These are phyloP conservation scores for Cornus florida DNA, from an alignment of 148 eudicot genomes.

Conservation along the genomic window DNA sequence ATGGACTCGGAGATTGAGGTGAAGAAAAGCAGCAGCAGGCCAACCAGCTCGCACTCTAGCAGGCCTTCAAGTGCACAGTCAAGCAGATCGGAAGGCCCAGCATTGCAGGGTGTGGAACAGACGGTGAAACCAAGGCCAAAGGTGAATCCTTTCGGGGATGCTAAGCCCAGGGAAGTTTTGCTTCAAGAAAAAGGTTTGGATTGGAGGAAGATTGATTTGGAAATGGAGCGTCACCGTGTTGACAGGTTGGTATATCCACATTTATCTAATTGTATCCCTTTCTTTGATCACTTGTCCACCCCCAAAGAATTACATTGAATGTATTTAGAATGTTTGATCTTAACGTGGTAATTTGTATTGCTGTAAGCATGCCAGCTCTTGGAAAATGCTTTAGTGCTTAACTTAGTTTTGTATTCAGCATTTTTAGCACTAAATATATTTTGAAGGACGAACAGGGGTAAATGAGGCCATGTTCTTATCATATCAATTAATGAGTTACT, in stretches of 20 bases:
- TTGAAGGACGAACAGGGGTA: no score
- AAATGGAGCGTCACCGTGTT: slow-evolving; percentile 70
- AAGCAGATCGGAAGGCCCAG: slow-evolving; percentile 33
- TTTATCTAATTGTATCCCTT: background rate
- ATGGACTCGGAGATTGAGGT: slow-evolving; percentile 66
- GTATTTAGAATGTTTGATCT: background rate
- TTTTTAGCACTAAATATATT: no score
- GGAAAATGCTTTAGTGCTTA: background rate
- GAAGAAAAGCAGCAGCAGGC: slow-evolving; percentile 74
- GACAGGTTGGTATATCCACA: slow-evolving; percentile 50
- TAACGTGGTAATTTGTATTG: background rate
- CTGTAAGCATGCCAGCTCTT: background rate
- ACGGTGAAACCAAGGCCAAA: slow-evolving; percentile 54
- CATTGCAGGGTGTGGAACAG: slow-evolving; percentile 30
- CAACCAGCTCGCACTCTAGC: slow-evolving; percentile 68
- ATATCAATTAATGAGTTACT: no score
- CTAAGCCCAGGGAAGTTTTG: slow-evolving; percentile 95
- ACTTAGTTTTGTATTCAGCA: background rate
- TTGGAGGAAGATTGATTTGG: slow-evolving; percentile 94
- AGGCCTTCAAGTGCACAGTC: slow-evolving; percentile 66
- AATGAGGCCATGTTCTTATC: no score
- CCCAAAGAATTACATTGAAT: background rate
- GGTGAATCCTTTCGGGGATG: slow-evolving; percentile 98
- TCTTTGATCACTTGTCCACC: background rate
- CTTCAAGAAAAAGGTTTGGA: slow-evolving; percentile 85